Evolutionary conservation across 2,329 filamentous ascomycete species (phyloP), one percentile per base, ranked within the genome.

Genomic region (Aspergillus alliaceus): DNA sequence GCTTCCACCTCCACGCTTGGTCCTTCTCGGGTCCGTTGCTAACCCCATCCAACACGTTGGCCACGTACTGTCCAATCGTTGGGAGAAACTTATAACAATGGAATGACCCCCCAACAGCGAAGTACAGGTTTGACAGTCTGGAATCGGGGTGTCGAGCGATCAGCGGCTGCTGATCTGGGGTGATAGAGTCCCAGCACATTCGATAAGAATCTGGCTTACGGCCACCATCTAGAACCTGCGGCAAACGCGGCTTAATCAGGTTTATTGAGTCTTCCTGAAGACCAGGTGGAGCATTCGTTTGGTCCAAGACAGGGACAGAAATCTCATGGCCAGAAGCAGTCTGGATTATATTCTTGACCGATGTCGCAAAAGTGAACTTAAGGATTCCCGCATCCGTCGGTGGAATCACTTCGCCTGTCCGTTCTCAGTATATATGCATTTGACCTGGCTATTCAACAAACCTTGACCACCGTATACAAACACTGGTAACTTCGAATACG

Each of bases 61-160:
- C 66, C n/a, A 76, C 70, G 44, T 88, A 88, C 57, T 82, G 80
- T 3, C 86, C 85, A 60, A 86, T 82, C 24, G 82, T 82, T 1
- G 85, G 85, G 25, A 88, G 73, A 65, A 90, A 87, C 69, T 88
- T 88, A 80, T 82, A 87, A 29, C 82, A 81, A 66, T 88, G 86
- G 60, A 87, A 86, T 12, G 84, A 87, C 1, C 86, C 86, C 12
- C 83, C 85, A 0, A 82, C 83, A 0, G 85, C 86, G 24, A 89
- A 68, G 68, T 82, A 87, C 14, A 89, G 70, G 57, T 83, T 84
- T 48, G 68, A 68, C 66, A 82, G 63, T 9, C 77, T 71, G 6
- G 77, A 70, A 59, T 84, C 77, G 2, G 83, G 80, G 66, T 82
- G 79, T 29, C 61, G 69, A 7, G 80, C 79, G 63, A 88, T 82